Percentiles rank a stretch among this genome's conserved stretches.
phyloP scores from a whole-genome alignment of 192 early-diverging fungal genomes.

The Coemansia sp. region DNA sequence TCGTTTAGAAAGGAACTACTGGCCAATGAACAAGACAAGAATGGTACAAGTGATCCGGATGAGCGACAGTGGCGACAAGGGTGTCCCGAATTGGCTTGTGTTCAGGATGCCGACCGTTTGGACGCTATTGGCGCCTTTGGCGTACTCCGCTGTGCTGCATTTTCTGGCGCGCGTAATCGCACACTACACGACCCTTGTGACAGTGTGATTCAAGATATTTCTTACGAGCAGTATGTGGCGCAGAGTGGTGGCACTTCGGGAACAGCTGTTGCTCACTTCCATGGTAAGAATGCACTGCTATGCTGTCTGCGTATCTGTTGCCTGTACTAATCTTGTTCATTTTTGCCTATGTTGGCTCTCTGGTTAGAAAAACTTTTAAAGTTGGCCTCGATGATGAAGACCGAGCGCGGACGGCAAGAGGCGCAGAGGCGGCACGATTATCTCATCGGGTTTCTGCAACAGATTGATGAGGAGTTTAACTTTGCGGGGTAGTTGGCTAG shows the following conservation, averaged over 20 bases:
- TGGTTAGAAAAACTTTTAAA: slow-evolving; percentile 67
- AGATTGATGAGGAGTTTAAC: slow-evolving; percentile 60
- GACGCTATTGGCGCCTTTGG: slow-evolving; percentile 79
- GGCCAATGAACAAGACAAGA: slow-evolving; percentile 37
- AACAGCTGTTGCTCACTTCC: slow-evolving; percentile 67
- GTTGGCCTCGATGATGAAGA: slow-evolving; percentile 69
- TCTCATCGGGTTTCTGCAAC: slow-evolving; percentile 61
- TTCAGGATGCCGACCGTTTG: slow-evolving; percentile 74
- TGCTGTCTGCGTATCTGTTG: not conserved
- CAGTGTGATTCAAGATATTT: slow-evolving; percentile 58
- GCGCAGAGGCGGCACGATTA: slow-evolving; percentile 62
- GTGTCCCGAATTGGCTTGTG: slow-evolving; percentile 65
- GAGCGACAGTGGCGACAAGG: slow-evolving; percentile 57
- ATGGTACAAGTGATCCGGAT: slow-evolving; percentile 23
- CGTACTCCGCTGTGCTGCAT: slow-evolving; percentile 71
- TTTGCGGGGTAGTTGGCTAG: slow-evolving; percentile 16
- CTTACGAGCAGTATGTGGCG: slow-evolving; percentile 63
- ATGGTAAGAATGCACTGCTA: slow-evolving; percentile 48
- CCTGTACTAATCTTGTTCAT: not conserved
- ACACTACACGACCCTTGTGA: slow-evolving; percentile 60
- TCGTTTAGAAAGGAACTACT: slow-evolving; percentile 72
- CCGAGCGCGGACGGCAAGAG: slow-evolving; percentile 57
- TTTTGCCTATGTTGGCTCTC: not conserved
- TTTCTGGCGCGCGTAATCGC: slow-evolving; percentile 66
- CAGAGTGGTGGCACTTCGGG: slow-evolving; percentile 57